Percentiles rank a stretch among this genome's conserved stretches.
Evolutionary conservation across 495 filamentous ascomycete species (phyloP).

Genomic region (Daldinia bambusicola): DNA sequence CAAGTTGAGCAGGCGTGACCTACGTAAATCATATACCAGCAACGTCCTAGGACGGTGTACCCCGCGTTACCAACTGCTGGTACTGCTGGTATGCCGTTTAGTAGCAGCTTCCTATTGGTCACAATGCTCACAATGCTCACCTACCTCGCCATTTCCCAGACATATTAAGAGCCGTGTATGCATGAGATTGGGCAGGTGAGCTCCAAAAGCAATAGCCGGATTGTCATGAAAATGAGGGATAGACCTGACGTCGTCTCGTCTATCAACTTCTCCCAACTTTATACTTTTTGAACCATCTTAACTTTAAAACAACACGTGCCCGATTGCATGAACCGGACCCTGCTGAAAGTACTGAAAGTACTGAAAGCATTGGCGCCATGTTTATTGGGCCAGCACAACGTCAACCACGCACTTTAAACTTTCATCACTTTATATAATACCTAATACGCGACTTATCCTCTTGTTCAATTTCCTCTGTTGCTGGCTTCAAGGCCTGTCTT

Average conservation of each 20-base stretch:
- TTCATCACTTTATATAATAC: slow-evolving; percentile 22
- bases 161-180: slow-evolving; percentile 10
- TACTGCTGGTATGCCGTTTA: background rate
- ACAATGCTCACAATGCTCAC: slow-evolving; percentile 1
- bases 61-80: slow-evolving; percentile 34
- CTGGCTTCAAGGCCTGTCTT: slow-evolving; percentile 28
- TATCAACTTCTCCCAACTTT: slow-evolving; percentile 7
- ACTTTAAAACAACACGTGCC: background rate
- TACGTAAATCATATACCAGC: background rate
- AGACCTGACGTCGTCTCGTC: background rate
- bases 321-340: slow-evolving; percentile 13
- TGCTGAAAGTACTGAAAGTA: background rate
- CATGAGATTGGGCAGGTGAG: background rate
- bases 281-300: slow-evolving; percentile 12
- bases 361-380: slow-evolving; percentile 23
- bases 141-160: slow-evolving; percentile 32
- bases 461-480: background rate
- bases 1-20: too few species aligned
- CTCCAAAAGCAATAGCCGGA: slow-evolving; percentile 20
- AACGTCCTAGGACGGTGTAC: slow-evolving; percentile 16
- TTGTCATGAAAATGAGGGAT: slow-evolving; percentile 19
- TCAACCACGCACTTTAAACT: slow-evolving; percentile 15
- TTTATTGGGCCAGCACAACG: slow-evolving; percentile 29
- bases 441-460: slow-evolving; percentile 10
- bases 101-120: slow-evolving; percentile 28